Evolutionary conservation across 345 rosid genomes (phyloP), one percentile per base, ranked within the genome.

Genomic region (Linum tenue): DNA sequence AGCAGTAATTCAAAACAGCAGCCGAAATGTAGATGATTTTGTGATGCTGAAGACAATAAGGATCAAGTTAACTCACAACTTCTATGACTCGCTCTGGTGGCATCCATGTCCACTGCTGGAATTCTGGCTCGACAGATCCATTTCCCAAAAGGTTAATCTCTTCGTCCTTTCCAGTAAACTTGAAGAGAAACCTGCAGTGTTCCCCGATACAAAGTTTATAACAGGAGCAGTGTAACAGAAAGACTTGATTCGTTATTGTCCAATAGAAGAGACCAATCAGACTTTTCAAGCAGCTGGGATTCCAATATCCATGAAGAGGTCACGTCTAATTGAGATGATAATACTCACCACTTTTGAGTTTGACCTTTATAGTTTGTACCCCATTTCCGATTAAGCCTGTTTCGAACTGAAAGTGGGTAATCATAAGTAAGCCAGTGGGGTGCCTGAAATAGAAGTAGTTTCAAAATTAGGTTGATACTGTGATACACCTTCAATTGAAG

Each of bases 401-500:
- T 65, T 56, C 75, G 80, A 63, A 72, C 77, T 64, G 76, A 64
- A 43, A 56, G 69, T 7, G 96, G 90, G 59, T 81, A 88, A 76
- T 88, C 96, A 68, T 88, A 84, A 12, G 86, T 85, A 51, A 88
- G 59, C 96, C 96, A 88, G 73, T 80, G 81, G 64, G 92, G 92
- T 74, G 82, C 85, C 91, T 88, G 63, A 7, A 12, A 48, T 2
- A 72, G 12, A 67, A 69, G 60, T 56, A 42, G 40, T 38, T 57
- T 42, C 55, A 62, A 56, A 59, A 7, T 64, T 51, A 65, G 69
- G 69, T 64, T 42, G 61, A 65, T 22, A 22, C 31, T 22, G 60
- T 59, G 5, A 60, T 51, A 59, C 53, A 53, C 15, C 53, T 3
- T 48, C 53, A 48, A 9, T 7, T 2, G 12, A 44, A 44, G 51